These are phyloP conservation scores for Fragilariopsis cylindrus DNA, from an alignment of 108 stramenopile genomes.

Conservation along the genomic window DNA sequence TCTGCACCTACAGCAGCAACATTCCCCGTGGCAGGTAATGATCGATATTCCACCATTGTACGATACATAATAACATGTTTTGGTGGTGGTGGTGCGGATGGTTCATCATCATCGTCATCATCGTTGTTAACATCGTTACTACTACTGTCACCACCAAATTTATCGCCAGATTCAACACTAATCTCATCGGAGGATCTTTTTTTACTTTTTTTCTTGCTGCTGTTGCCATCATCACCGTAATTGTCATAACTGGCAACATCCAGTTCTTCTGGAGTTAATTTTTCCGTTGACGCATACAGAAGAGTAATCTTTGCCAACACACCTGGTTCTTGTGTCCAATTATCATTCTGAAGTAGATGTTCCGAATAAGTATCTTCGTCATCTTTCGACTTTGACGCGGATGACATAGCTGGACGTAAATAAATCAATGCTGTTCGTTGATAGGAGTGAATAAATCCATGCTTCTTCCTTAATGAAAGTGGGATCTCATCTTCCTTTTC, in stretches of 20 bases:
- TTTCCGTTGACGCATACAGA: slow-evolving; percentile 41
- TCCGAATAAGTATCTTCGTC: neutral
- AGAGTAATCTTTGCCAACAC: slow-evolving; percentile 41
- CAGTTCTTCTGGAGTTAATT: slow-evolving; percentile 44
- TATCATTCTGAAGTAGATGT: neutral
- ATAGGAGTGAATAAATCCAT: slow-evolving; percentile 42
- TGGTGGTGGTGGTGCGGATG: slow-evolving; percentile 6
- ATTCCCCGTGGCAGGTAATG: slow-evolving; percentile 56
- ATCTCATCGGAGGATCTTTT: slow-evolving; percentile 14
- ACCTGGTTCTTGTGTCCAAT: slow-evolving; percentile 27
- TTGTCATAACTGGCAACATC: slow-evolving; percentile 29
- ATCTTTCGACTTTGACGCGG: neutral
- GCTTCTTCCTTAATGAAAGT: slow-evolving; percentile 18
- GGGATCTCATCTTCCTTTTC: slow-evolving; percentile 22
- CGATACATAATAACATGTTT: slow-evolving; percentile 43
- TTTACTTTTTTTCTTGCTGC: neutral
- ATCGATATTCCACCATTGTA: slow-evolving; percentile 47
- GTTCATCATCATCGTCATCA: slow-evolving; percentile 18
- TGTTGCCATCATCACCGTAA: slow-evolving; percentile 19
- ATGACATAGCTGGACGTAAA: slow-evolving; percentile 12
- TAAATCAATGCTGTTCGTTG: slow-evolving; percentile 38
- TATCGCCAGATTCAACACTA: neutral
- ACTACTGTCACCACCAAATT: neutral
- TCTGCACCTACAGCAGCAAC: slow-evolving; percentile 47
- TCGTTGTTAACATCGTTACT: neutral